These are phyloP conservation scores for Candida argentea DNA, from an alignment of 805 yeast species.

Conservation along the genomic window DNA sequence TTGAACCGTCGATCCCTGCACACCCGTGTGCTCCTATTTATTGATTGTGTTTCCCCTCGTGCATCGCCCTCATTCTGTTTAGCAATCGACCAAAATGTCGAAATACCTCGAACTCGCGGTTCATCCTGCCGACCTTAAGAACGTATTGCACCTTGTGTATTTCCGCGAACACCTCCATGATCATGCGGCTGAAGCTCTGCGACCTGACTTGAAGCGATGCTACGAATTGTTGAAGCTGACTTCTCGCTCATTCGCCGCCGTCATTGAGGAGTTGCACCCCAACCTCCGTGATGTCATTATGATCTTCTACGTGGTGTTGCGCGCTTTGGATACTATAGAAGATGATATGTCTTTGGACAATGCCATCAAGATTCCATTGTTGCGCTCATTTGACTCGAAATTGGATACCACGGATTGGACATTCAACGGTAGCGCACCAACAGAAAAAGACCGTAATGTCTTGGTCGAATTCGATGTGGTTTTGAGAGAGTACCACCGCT, in stretches of 20 bases:
- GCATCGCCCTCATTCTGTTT: too few species aligned
- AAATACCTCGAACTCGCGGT: conserved; percentile 46
- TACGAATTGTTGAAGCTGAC: conserved; percentile 57
- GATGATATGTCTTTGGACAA: conserved; percentile 88
- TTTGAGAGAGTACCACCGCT: conserved; percentile 58
- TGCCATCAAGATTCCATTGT: conserved; percentile 59
- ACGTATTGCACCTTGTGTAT: conserved; percentile 49
- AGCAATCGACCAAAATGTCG: too few species aligned
- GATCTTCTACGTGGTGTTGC: conserved; percentile 75
- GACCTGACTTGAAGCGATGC: conserved; percentile 41
- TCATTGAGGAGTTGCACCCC: conserved; percentile 83
- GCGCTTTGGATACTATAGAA: conserved; percentile 93
- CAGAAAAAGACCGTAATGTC: conserved; percentile 75
- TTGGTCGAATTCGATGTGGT: conserved; percentile 69
- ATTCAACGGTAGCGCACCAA: conserved; percentile 60
- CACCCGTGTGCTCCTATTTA: too few species aligned
- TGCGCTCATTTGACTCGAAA: conserved; percentile 58
- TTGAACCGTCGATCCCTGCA: too few species aligned
- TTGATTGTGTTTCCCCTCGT: too few species aligned
- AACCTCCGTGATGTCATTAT: conserved; percentile 72
- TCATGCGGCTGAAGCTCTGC: conserved; percentile 21
- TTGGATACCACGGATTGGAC: conserved; percentile 68
- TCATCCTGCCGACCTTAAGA: conserved; percentile 66
- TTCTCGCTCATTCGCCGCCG: conserved; percentile 91
- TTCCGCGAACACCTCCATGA: conserved; percentile 49